These are phyloP conservation scores for Botryotinia narcissicola DNA, from an alignment of 2,329 filamentous ascomycete genomes.

Conservation along the genomic window DNA sequence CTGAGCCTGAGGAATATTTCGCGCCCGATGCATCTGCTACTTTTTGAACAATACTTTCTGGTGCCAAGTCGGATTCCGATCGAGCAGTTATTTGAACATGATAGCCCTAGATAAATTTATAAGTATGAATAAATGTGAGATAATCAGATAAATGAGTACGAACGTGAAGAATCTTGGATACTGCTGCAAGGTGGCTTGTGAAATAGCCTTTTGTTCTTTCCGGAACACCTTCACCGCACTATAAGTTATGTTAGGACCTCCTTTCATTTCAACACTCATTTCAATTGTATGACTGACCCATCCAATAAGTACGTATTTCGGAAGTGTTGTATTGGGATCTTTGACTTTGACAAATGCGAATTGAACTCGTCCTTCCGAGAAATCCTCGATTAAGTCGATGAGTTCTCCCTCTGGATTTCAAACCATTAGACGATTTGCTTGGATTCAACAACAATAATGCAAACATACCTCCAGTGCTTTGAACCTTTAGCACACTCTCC, in stretches of 20 bases:
- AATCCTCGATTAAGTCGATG: slow-evolving; percentile 86
- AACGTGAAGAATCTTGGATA: slow-evolving; percentile 86
- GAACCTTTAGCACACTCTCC: slow-evolving; percentile 93
- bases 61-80: slow-evolving; percentile 82
- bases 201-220: slow-evolving; percentile 98
- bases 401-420: slow-evolving; percentile 75
- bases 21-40: slow-evolving; percentile 91
- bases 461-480: slow-evolving; percentile 74
- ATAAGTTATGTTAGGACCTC: slow-evolving; percentile 30
- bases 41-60: slow-evolving; percentile 86
- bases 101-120: slow-evolving; percentile 60
- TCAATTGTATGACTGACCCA: slow-evolving; percentile 55
- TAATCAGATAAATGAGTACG: slow-evolving; percentile 27
- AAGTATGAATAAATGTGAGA: slow-evolving; percentile 10
- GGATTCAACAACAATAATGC: neutral
- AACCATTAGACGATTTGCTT: slow-evolving; percentile 9
- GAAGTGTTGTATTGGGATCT: slow-evolving; percentile 84
- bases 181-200: slow-evolving; percentile 85
- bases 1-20: slow-evolving; percentile 77
- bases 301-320: slow-evolving; percentile 89
- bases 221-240: slow-evolving; percentile 96
- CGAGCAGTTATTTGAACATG: slow-evolving; percentile 97
- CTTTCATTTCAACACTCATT: neutral
- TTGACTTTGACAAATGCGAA: slow-evolving; percentile 97
- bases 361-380: slow-evolving; percentile 93